Percentiles rank a stretch among this genome's conserved stretches.
Conservation (phyloP, 148 eudicot species). For the Hydrangea macrophylla region DNA sequence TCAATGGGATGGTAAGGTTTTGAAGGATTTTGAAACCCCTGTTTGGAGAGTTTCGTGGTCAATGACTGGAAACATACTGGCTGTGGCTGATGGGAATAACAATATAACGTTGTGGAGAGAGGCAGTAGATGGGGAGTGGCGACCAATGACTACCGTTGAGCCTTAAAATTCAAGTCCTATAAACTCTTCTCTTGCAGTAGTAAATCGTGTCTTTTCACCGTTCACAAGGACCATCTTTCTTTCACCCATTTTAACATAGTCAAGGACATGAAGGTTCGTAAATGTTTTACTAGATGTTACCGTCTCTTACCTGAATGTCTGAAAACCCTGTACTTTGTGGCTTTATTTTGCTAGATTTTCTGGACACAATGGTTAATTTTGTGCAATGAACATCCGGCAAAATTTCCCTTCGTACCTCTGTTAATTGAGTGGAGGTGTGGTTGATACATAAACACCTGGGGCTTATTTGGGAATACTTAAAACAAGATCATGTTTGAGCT, state of each 20-base stretch:
- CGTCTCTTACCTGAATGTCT: not conserved
- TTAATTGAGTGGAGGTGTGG: too few relatives aligned
- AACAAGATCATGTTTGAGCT: too few relatives aligned
- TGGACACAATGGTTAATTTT: not conserved
- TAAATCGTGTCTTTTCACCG: not conserved
- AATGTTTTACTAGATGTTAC: not conserved
- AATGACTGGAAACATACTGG: constrained; percentile 13
- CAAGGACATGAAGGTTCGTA: not conserved
- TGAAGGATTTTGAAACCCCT: constrained; percentile 20
- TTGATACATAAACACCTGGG: not conserved
- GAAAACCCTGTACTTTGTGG: not conserved
- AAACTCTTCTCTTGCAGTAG: not conserved
- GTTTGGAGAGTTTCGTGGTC: constrained; percentile 24
- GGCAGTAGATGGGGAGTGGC: constrained; percentile 20
- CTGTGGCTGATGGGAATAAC: constrained; percentile 18
- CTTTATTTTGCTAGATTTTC: not conserved
- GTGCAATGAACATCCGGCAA: not conserved
- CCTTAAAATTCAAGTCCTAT: not conserved
- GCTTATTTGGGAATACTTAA: too few relatives aligned
- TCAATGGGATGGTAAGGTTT: constrained; percentile 19
- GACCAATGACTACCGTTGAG: constrained; percentile 13
- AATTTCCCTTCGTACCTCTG: not conserved
- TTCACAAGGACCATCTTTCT: not conserved
- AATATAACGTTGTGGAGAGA: constrained; percentile 19
- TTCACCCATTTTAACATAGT: not conserved